A percentile compares a stretch with the other conserved stretches of the same genome.
Evolutionary conservation across 805 yeast species (phyloP).

Genomic region (Peterozyma toletana): DNA sequence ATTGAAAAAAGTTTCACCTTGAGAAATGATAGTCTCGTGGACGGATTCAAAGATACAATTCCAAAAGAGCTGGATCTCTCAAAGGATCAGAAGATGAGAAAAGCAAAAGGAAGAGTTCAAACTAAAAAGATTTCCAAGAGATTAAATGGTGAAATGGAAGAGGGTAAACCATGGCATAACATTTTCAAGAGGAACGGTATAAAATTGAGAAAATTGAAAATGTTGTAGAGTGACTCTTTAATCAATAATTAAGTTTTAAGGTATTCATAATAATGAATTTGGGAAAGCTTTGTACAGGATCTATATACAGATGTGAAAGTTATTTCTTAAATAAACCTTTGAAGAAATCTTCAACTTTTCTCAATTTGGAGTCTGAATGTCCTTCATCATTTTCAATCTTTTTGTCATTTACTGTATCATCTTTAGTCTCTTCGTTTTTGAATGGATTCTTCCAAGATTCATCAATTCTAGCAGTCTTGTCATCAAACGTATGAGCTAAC

Average conservation of each 20-base stretch:
- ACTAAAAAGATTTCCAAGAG: too few species aligned
- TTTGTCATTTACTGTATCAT: neutral
- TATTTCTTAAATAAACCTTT: slow-evolving; percentile 47
- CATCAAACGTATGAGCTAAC: slow-evolving; percentile 84
- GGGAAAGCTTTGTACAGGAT: neutral
- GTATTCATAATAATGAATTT: too few species aligned
- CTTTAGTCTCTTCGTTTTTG: slow-evolving; percentile 8
- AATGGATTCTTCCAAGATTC: slow-evolving; percentile 34
- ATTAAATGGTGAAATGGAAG: too few species aligned
- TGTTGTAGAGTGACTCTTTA: too few species aligned
- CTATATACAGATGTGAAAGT: slow-evolving; percentile 20
- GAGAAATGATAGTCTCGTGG: too few species aligned
- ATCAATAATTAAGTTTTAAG: neutral
- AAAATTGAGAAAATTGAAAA: neutral
- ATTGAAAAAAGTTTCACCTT: too few species aligned
- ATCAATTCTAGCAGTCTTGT: slow-evolving; percentile 65
- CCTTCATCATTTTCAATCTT: slow-evolving; percentile 6
- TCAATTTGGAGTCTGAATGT: slow-evolving; percentile 32
- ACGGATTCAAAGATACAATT: too few species aligned
- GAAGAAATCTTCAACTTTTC: slow-evolving; percentile 51
- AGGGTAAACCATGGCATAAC: too few species aligned
- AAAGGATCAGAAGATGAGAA: too few species aligned
- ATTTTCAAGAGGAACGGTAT: neutral
- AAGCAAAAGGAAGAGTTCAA: too few species aligned
- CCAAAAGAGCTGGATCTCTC: too few species aligned